phyloP scores from a whole-genome alignment of 2,329 filamentous ascomycete genomes.

The Neospermospora avenae region DNA sequence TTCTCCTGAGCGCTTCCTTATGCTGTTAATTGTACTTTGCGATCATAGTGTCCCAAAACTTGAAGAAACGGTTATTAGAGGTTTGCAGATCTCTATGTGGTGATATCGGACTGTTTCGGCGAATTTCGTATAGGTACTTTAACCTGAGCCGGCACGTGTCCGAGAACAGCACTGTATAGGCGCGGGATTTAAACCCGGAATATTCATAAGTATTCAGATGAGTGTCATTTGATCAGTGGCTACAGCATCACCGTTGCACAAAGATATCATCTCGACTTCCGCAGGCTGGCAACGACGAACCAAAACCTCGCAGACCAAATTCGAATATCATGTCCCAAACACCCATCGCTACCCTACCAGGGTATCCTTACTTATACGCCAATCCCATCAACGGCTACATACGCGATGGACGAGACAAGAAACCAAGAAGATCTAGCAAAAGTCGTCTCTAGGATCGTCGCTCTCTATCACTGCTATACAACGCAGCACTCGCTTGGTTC shows the following conservation, averaged over 20 bases:
- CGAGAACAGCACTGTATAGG: neutral
- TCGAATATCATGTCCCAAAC: neutral
- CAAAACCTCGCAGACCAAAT: neutral
- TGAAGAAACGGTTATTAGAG: neutral
- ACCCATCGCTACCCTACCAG: slow-evolving; percentile 9
- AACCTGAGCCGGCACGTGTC: neutral
- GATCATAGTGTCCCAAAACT: neutral
- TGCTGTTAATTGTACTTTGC: too few relatives aligned
- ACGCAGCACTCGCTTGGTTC: neutral
- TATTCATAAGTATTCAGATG: neutral
- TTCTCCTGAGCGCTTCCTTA: too few relatives aligned
- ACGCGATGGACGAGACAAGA: neutral
- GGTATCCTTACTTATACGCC: slow-evolving; percentile 8
- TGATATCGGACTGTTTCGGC: neutral
- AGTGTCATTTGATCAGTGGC: neutral
- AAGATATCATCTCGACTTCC: neutral
- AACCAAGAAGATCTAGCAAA: neutral
- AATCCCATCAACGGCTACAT: slow-evolving; percentile 9
- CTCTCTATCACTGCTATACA: neutral
- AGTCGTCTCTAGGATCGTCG: neutral
- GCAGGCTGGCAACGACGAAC: neutral
- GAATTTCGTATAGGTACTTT: neutral
- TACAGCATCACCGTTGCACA: neutral
- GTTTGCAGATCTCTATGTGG: neutral
- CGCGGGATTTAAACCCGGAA: neutral